Evolutionary conservation across 164 flowering plant species (phyloP).

Genomic region (Annona cherimola): DNA sequence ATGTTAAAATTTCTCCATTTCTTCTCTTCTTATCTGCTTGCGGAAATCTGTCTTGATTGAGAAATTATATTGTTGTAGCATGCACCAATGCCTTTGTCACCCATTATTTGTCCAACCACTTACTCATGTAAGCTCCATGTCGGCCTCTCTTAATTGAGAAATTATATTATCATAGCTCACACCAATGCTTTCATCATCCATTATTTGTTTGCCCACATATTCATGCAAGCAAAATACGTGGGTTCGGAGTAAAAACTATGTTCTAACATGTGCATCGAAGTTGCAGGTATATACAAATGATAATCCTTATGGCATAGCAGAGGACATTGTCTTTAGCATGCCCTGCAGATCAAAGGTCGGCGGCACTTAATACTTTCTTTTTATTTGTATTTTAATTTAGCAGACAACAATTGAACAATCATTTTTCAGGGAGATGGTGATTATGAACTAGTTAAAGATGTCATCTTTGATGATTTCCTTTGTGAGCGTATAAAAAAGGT

Average conservation of each 20-base stretch:
- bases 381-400: neutral
- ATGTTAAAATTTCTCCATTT: too few relatives aligned
- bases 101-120: too few relatives aligned
- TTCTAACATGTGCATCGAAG: neutral
- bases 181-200: neutral
- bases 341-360: conserved; percentile 95
- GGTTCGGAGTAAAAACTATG: neutral
- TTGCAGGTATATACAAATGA: conserved; percentile 84
- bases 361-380: neutral
- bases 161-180: neutral
- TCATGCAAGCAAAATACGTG: neutral
- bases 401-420: neutral
- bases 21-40: too few relatives aligned
- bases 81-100: too few relatives aligned
- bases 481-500: conserved; percentile 68
- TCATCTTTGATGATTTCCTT: conserved; percentile 79
- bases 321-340: conserved; percentile 95
- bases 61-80: too few relatives aligned
- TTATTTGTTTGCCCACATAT: neutral
- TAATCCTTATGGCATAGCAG: conserved; percentile 94
- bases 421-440: conserved; percentile 79
- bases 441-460: conserved; percentile 80
- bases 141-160: neutral
- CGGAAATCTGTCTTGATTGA: too few relatives aligned
- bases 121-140: too few relatives aligned